Evolutionary conservation across 2,329 filamentous ascomycete genomes (phyloP), one percentile per base, ranked within the genome.

Genomic region (Apiospora sp.): DNA sequence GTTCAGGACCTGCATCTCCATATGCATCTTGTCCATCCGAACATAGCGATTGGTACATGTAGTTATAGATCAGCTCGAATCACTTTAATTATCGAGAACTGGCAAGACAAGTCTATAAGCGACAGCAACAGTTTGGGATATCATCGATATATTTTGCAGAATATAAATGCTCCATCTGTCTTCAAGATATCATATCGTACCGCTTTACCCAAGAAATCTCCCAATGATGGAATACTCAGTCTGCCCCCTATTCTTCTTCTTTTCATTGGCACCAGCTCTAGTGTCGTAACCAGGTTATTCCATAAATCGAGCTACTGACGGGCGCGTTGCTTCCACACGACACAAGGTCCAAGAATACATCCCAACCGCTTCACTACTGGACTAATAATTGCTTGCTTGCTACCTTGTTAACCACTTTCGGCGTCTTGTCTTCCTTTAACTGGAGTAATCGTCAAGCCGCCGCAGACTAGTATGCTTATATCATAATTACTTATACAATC

Each of bases 401-500:
- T 41, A 10, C 8, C 37, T 41, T 41, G 7, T 41, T 41, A 10
- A 41, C 37, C 37, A 41, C 37, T 41, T 41, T 41, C 6, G 37
- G 37, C 37, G 10, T 41, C 37, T 41, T 41, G 37, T 10, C 37
- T 41, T 41, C 10, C 37, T 41, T 10, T 41, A 41, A 30, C 27
- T 30, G 27, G 27, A 30, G 27, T 30, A 30, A 30, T 30, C 27
- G 27, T 30, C 27, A 4, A 41, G 10, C 10, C 37, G 10, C 37
- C 37, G 8, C 37, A 10, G 37, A 41, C 37, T 41, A 48, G 46
- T 48, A 48, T 48, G 46, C 49, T 34, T 22, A 5, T 61, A 0
- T 61, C 54, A 16, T 61, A 61, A 61, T 61, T 61, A 61, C 7
- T 61, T 34, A 22, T 61, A 61, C 54, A 61, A 37, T 61, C 54